Evolutionary conservation across 768 basidiomycete genomes (phyloP).

Genomic region (Collybiopsis confluens): DNA sequence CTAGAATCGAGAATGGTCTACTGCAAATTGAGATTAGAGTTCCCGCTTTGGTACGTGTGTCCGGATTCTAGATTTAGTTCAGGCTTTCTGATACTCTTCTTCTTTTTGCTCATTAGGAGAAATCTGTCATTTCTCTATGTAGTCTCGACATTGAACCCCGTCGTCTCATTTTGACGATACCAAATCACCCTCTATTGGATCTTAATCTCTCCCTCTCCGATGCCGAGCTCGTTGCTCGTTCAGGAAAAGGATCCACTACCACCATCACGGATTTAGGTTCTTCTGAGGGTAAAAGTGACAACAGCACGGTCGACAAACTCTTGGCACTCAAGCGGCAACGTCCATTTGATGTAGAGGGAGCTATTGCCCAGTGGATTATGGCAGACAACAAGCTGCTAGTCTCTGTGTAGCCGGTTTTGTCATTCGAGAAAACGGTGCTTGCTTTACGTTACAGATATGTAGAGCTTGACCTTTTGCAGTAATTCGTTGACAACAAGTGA

Average conservation of each 20-base stretch:
- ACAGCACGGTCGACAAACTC: constrained; percentile 26
- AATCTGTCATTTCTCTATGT: constrained; percentile 33
- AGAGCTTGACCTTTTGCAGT: neutral
- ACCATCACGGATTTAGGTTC: constrained; percentile 12
- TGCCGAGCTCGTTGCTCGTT: constrained; percentile 37
- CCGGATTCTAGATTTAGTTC: neutral
- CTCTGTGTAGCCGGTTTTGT: constrained; percentile 20
- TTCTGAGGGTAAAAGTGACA: constrained; percentile 15
- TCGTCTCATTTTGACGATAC: constrained; percentile 50
- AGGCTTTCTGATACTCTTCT: constrained; percentile 2
- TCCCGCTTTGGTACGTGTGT: constrained; percentile 53
- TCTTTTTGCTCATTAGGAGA: constrained; percentile 26
- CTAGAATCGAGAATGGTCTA: constrained; percentile 30
- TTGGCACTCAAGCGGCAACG: constrained; percentile 55
- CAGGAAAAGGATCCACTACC: neutral
- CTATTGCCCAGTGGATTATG: constrained; percentile 66
- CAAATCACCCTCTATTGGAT: constrained; percentile 46
- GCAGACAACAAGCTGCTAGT: constrained; percentile 47
- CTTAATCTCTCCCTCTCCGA: constrained; percentile 55
- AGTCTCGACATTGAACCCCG: constrained; percentile 65
- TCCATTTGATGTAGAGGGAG: constrained; percentile 56
- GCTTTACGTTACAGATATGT: neutral
- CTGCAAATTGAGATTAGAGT: constrained; percentile 50
- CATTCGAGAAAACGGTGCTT: neutral
- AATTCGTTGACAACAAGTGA: neutral